These are phyloP conservation scores for Exophiala calicioides DNA, from an alignment of 2,329 filamentous ascomycete genomes.

Conservation along the genomic window DNA sequence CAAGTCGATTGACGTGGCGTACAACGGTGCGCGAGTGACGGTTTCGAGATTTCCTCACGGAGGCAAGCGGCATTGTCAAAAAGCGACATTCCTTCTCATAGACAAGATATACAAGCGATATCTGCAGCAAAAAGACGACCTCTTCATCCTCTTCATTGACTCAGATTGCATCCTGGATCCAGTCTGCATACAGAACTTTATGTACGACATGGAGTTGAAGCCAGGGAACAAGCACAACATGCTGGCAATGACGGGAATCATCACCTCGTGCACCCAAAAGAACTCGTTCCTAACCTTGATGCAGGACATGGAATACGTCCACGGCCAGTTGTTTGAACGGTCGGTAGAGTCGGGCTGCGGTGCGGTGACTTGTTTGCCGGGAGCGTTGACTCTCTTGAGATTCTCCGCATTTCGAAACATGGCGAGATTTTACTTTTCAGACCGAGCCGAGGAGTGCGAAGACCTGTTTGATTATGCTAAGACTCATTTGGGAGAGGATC, in stretches of 20 bases:
- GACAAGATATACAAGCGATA: conserved; percentile 90
- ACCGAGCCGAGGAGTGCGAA: conserved; percentile 92
- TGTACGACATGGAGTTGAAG: conserved; percentile 98
- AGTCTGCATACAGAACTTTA: conserved; percentile 92
- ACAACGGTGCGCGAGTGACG: conserved; percentile 79
- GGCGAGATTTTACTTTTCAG: conserved; percentile 98
- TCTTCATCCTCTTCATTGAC: conserved; percentile 96
- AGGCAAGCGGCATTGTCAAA: conserved; percentile 91
- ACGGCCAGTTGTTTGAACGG: conserved; percentile 93
- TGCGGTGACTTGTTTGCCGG: conserved; percentile 89
- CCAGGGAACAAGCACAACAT: conserved; percentile 89
- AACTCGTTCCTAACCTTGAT: conserved; percentile 87
- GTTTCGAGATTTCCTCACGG: conserved; percentile 91
- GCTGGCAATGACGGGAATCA: conserved; percentile 96
- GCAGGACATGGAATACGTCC: conserved; percentile 98
- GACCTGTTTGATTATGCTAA: conserved; percentile 97
- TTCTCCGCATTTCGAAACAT: conserved; percentile 96
- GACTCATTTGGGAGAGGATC: conserved; percentile 90
- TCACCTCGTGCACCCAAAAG: conserved; percentile 87
- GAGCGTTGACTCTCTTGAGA: conserved; percentile 90
- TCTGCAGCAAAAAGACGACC: conserved; percentile 80
- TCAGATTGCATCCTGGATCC: conserved; percentile 93
- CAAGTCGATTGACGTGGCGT: conserved; percentile 84
- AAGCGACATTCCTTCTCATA: conserved; percentile 87
- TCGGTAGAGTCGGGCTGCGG: conserved; percentile 94